These are phyloP conservation scores for Chamaecyparis obtusa DNA, from an alignment of 75 land plant genomes.

Conservation along the genomic window DNA sequence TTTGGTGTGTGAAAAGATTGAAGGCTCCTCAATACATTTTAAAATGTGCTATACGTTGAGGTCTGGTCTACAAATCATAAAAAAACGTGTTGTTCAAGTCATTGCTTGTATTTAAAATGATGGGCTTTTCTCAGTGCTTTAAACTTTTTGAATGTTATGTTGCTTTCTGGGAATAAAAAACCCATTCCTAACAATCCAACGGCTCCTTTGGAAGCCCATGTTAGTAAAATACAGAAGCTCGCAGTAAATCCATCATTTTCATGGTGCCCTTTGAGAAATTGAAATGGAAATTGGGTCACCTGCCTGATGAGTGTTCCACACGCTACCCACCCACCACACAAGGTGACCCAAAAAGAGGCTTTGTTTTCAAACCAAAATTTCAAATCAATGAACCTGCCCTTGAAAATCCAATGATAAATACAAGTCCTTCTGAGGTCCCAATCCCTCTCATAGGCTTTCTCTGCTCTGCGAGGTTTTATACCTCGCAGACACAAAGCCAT, in stretches of 20 bases:
- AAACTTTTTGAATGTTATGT: neutral
- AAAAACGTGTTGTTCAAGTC: neutral
- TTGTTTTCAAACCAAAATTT: neutral
- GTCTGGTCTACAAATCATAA: no score
- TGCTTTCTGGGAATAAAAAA: neutral
- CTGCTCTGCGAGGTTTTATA: conserved; percentile 12
- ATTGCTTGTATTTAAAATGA: neutral
- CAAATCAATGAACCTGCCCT: neutral
- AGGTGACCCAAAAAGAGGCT: neutral
- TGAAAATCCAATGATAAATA: neutral
- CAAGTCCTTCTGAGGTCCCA: neutral
- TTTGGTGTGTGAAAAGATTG: no score
- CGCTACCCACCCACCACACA: neutral
- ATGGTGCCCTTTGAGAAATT: neutral
- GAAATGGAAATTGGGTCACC: conserved; percentile 9
- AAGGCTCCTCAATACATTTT: no score
- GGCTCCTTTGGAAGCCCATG: neutral
- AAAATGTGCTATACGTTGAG: no score
- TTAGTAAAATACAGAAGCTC: neutral
- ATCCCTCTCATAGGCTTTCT: neutral
- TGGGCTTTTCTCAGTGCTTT: neutral
- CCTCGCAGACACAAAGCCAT: conserved; percentile 6
- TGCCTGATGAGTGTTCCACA: neutral
- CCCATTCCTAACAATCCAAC: neutral
- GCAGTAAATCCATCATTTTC: neutral